Evolutionary conservation across 2,329 filamentous ascomycete species (phyloP), one percentile per base, ranked within the genome.

Genomic region (Aspergillus bombycis): DNA sequence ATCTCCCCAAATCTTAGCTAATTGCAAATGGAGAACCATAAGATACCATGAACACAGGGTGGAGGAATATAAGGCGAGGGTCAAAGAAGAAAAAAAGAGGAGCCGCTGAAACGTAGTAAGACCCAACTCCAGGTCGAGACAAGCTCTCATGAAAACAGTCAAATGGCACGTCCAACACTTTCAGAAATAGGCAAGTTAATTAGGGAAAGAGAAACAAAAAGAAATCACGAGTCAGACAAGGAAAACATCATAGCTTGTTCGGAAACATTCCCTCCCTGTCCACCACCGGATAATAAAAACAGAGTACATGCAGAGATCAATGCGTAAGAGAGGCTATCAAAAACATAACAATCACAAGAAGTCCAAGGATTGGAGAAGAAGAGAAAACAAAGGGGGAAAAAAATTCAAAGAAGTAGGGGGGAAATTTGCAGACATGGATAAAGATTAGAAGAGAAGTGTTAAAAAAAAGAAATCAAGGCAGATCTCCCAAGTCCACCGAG

Each of bases 331-430:
- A 59, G 62, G 63, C 52, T 60, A 61, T 64, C 57, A 58, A 66
- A 65, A 68, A 62, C 61, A 68, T 63, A 68, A 68, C 66, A 70
- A 62, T 58, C 55, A 59, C 55, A 58, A 64, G 57, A 67, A n/a
- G 28, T 34, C 28, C 48, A 68, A 65, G 66, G 64, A 65, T 70
- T 69, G 62, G 67, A 48, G 63, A 62, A 63, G 61, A 67, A 56
- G 54, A 56, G 43, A 43, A 60, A 28, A 52, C 11, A 45, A 62
- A 65, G 60, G 67, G 67, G 62, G 65, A 64, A 62, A 63, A 59
- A 67, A 60, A 53, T 55, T 53, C 52, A 46, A 60, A 59, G 74
- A 74, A 74, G 68, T 63, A 70, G 73, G 70, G 74, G 69, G 73
- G 68, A 67, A 62, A 62, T 58, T 46, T 61, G 60, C 63, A 66